phyloP scores from a whole-genome alignment of 148 eudicot genomes.

The Selenicereus undatus region DNA sequence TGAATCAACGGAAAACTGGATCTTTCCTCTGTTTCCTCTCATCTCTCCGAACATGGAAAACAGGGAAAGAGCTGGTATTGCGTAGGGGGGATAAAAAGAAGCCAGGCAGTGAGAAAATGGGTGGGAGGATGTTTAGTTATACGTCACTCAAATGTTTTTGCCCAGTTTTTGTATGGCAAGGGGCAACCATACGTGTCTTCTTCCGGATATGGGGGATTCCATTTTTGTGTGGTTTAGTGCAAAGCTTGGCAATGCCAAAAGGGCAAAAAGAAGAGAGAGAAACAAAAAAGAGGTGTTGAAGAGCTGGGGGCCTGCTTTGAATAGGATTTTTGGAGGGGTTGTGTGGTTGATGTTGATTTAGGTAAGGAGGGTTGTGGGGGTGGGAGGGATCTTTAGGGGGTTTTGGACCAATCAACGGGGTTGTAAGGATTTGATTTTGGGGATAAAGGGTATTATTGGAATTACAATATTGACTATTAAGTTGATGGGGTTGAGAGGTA shows the following conservation, averaged over 20 bases:
- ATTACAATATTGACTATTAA: not conserved
- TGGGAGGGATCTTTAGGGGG: conserved; percentile 16
- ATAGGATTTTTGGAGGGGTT: conserved; percentile 24
- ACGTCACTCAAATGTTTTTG: conserved; percentile 31
- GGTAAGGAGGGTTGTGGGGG: not conserved
- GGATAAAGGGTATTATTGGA: conserved; percentile 11
- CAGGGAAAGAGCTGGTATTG: conserved; percentile 5
- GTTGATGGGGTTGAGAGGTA: not conserved
- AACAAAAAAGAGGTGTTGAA: not conserved
- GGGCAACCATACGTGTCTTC: conserved; percentile 48
- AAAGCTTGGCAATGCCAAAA: conserved; percentile 1
- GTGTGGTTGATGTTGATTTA: conserved; percentile 37
- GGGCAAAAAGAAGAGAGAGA: not conserved
- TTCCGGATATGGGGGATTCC: conserved; percentile 14
- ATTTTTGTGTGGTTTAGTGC: conserved; percentile 44
- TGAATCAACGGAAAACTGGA: not conserved
- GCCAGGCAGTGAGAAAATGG: conserved; percentile 1
- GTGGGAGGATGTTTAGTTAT: conserved; percentile 34
- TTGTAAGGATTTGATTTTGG: conserved; percentile 23
- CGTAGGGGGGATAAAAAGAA: conserved; percentile 17
- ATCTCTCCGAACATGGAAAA: not conserved
- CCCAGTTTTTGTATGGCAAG: conserved; percentile 42
- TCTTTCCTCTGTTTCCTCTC: not conserved
- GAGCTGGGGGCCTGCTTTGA: not conserved
- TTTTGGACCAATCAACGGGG: conserved; percentile 15